Base-by-base conservation (phyloP, 2,329 filamentous ascomycete species). In the Lanzia echinophila region DNA sequence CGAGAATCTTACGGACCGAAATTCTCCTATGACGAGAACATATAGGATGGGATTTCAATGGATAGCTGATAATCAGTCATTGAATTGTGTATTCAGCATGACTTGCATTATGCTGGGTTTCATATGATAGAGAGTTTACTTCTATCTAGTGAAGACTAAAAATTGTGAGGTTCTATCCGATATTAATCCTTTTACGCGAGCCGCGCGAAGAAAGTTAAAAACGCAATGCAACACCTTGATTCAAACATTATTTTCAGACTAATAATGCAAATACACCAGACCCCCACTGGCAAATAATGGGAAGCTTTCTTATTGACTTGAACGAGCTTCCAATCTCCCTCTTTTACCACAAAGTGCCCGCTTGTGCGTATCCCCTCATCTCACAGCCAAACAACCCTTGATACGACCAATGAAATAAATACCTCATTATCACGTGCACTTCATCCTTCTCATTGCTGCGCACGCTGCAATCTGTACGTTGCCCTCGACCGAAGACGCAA, bases 401-500 rank as follows among this genome's bases (percentile, higher is more conserved):
- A 22, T n/a, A 10, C 4, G 44, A 33, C 50, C 50, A 53, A 53
- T 53, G 22, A 31, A 53, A 53, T 53, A 53, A 53, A 53, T 53
- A 47, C 50, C 50, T 53, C 50, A 53, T 47, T 32, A 33, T 47
- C 34, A 15, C 19, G 22, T 39, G 50, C 34, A 39, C 36, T 15
- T 6, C 19, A 10, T 24, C 33, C n/a, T 15, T 39, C 20, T 22
- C 12, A 17, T 6, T 17, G 38, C 20, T 41, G 38, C 7, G 38
- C 17, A 22, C 17, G 17, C 19, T 22, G 6, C 17, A 22, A n/a
- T 19, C 32, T 24, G 15, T 22, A 41, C n/a, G 17, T 41, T 19
- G 17, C 17, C 17, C 17, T 17, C 8, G 38, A 41, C 17, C 12
- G 38, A n/a, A n/a, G n/a, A n/a, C n/a, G n/a, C n/a, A n/a, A n/a